Base-by-base conservation (phyloP, 805 yeast genomes). In the Starmera quercuum region DNA sequence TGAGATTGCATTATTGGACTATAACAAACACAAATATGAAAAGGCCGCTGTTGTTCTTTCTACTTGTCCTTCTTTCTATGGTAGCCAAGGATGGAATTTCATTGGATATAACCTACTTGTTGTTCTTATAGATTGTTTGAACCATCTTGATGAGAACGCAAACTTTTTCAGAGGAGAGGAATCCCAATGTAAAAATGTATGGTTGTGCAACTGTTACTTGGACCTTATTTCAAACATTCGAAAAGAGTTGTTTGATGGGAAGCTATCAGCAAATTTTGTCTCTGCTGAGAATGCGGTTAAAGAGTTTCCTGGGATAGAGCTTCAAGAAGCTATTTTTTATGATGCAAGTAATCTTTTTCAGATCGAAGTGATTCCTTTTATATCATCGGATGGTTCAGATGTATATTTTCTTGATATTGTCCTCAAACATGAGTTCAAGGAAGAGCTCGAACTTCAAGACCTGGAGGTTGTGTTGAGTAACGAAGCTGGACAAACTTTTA, bases 1-100 rank as follows among this genome's bases (percentile, higher is more conserved):
- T 6, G 96, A 90, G 42, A 66, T 86, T 34, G 95, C 95, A 0
- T 51, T 82, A 9, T 56, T 86, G 13, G 77, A 80, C 38, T 78
- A 73, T 50, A 75, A 73, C 42, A 59, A 64, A 20, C 58, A 68
- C 4, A 66, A 82, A 22, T 80, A 73, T 44, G 66, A 67, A 24
- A 68, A 71, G 29, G 80, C 95, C 1, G 69, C 76, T 12, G 60
- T 69, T 5, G 73, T 83, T 3, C 61, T 90, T 10, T 73, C 75
- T 25, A 73, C 77, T 7, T 77, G 92, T 3, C 84, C 83, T 30
- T 75, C 72, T 25, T 75, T 75, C 35, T 87, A 83, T 47, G 67
- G 71, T 7, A 57, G 66, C 14, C 73, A 78, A 30, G 85, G 87
- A 2, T 88, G 97, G 97, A 71, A 71, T 32, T 55, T 61, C 29